These are phyloP conservation scores for Beta macrorhiza DNA, from an alignment of 179 eudicot species.

Conservation along the genomic window DNA sequence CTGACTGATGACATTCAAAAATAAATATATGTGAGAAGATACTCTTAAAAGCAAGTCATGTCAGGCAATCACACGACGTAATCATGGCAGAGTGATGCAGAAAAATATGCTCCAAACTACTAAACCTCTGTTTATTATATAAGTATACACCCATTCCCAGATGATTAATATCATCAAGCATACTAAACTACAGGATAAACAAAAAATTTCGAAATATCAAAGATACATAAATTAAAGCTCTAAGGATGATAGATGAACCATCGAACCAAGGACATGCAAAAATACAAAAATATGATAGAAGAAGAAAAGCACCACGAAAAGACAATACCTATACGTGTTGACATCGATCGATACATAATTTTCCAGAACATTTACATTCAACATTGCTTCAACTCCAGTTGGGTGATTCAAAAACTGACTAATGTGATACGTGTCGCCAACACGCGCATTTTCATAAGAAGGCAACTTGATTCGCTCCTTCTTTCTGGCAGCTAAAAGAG, in stretches of 20 bases:
- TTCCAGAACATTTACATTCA: slow-evolving; percentile 67
- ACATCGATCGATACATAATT: slow-evolving; percentile 53
- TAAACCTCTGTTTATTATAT: neutral
- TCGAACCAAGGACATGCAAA: neutral
- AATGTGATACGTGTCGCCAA: slow-evolving; percentile 42
- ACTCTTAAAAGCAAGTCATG: neutral
- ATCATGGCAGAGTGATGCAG: neutral
- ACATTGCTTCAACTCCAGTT: slow-evolving; percentile 72
- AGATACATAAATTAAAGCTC: neutral
- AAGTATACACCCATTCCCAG: neutral
- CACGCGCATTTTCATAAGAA: slow-evolving; percentile 34
- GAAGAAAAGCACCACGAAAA: neutral
- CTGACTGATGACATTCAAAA: too few relatives aligned
- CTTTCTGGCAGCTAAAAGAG: slow-evolving; percentile 60
- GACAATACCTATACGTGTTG: slow-evolving; percentile 63
- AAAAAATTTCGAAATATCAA: neutral
- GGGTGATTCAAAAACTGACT: slow-evolving; percentile 73
- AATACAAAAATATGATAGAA: neutral
- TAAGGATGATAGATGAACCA: neutral
- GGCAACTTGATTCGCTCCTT: slow-evolving; percentile 70
- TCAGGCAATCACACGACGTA: neutral
- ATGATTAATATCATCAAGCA: neutral
- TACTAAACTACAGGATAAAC: too few relatives aligned
- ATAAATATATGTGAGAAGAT: too few relatives aligned
- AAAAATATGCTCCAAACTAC: neutral